Percentiles rank a stretch among this genome's conserved stretches.
Evolutionary conservation across 2,329 filamentous ascomycete genomes (phyloP).

Genomic region (Purpureocillium lavendulum): DNA sequence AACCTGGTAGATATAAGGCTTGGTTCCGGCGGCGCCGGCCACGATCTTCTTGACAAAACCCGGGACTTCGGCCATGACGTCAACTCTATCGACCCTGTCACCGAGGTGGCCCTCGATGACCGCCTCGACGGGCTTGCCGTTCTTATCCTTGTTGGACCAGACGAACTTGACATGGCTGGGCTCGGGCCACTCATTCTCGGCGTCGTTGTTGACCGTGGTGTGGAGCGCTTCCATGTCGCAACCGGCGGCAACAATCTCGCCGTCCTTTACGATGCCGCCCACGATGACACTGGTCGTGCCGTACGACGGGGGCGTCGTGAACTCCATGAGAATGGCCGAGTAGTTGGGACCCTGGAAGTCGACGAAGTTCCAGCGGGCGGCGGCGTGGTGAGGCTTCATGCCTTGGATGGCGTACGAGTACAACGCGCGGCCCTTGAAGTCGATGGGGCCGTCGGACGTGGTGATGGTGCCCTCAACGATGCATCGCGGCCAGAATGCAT

Average conservation of each 20-base stretch:
- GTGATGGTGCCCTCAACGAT: conserved; percentile 74
- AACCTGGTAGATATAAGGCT: conserved; percentile 97
- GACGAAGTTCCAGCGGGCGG: conserved; percentile 86
- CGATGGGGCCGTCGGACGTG: conserved; percentile 70
- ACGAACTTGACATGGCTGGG: conserved; percentile 66
- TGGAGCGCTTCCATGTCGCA: conserved; percentile 59
- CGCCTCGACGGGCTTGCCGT: conserved; percentile 65
- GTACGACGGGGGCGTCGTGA: conserved; percentile 87
- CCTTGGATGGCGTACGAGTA: conserved; percentile 85
- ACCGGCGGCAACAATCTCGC: conserved; percentile 69
- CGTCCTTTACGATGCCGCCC: conserved; percentile 73
- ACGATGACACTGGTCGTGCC: conserved; percentile 77
- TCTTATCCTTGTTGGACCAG: conserved; percentile 72
- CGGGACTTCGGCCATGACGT: conserved; percentile 95
- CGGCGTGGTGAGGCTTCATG: conserved; percentile 98
- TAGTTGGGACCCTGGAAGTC: conserved; percentile 83
- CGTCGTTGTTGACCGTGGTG: conserved; percentile 60
- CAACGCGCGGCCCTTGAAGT: conserved; percentile 72
- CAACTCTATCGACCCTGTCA: conserved; percentile 64
- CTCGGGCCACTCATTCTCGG: conserved; percentile 81
- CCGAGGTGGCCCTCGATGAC: conserved; percentile 62
- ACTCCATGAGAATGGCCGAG: conserved; percentile 93
- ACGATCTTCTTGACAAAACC: conserved; percentile 94
- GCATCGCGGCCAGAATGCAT: conserved; percentile 91
- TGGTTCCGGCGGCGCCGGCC: conserved; percentile 78